Conservation (phyloP, 176 grass and related monocot genomes). For the Rhynchospora tenuis region DNA sequence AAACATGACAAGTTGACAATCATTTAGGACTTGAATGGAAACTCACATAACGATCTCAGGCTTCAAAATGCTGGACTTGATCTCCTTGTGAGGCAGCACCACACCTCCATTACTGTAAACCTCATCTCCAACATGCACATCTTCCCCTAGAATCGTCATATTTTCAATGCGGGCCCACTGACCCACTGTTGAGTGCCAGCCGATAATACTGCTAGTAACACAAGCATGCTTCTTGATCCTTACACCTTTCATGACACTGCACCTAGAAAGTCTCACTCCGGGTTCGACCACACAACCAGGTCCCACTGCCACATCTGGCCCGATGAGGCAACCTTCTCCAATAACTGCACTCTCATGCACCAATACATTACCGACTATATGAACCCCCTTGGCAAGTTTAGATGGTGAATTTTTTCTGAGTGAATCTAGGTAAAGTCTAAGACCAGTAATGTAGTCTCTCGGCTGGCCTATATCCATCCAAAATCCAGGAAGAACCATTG, state of each 20-base stretch:
- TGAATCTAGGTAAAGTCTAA: slow-evolving; percentile 76
- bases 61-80: slow-evolving; percentile 89
- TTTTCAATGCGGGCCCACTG: slow-evolving; percentile 83
- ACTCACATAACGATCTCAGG: slow-evolving; percentile 97
- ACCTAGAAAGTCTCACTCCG: slow-evolving; percentile 77
- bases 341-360: slow-evolving; percentile 82
- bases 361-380: slow-evolving; percentile 62
- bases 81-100: slow-evolving; percentile 89
- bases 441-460: slow-evolving; percentile 82
- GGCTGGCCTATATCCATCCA: slow-evolving; percentile 95
- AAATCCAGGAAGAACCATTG: slow-evolving; percentile 91
- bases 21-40: slow-evolving; percentile 6
- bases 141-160: slow-evolving; percentile 86
- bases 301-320: slow-evolving; percentile 82
- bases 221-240: slow-evolving; percentile 84
- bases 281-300: slow-evolving; percentile 72
- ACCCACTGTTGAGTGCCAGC: slow-evolving; percentile 89
- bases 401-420: slow-evolving; percentile 58
- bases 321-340: slow-evolving; percentile 85
- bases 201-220: slow-evolving; percentile 76
- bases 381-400: slow-evolving; percentile 43
- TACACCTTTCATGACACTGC: slow-evolving; percentile 58
- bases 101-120: slow-evolving; percentile 88
- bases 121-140: slow-evolving; percentile 84
- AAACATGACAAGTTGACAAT: background rate